Conservation (phyloP, 73 alveolate species). For the Paramecium bursaria region DNA sequence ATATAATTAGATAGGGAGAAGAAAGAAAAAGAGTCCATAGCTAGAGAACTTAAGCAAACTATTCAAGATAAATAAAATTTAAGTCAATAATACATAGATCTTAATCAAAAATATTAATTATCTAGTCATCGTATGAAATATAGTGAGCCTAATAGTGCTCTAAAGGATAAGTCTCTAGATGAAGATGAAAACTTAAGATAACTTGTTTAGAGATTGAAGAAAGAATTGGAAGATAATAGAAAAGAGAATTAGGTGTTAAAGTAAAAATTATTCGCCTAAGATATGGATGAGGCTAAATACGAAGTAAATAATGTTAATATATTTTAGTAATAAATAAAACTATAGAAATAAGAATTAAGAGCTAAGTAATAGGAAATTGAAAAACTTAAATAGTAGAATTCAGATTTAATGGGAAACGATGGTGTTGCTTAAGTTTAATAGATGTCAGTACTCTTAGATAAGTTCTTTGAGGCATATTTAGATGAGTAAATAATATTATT, state of each 20-base stretch:
- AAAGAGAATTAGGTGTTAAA: conserved; percentile 1
- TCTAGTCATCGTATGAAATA: neutral
- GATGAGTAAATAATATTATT: too few relatives aligned
- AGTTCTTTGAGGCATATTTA: too few relatives aligned
- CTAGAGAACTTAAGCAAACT: neutral
- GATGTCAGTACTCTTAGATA: too few relatives aligned
- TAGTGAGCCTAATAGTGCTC: conserved; percentile 49
- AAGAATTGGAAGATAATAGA: neutral
- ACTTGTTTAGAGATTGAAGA: neutral
- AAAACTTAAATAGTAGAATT: too few relatives aligned
- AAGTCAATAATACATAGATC: conserved; percentile 24
- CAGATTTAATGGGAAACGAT: too few relatives aligned
- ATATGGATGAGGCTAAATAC: conserved; percentile 1
- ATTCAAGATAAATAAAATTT: neutral
- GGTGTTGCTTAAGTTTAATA: too few relatives aligned
- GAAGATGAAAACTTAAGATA: conserved; percentile 21
- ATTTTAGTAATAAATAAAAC: conserved; percentile 1
- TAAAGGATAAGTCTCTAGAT: conserved; percentile 33
- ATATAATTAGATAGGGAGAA: conserved; percentile 15
- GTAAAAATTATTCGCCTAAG: neutral
- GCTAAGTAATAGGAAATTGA: too few relatives aligned
- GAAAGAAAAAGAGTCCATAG: neutral
- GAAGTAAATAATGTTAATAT: neutral
- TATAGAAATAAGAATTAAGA: conserved; percentile 25
- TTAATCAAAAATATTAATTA: neutral